Evolutionary conservation across 768 basidiomycete species (phyloP).

Genomic region (Suillus sp.): DNA sequence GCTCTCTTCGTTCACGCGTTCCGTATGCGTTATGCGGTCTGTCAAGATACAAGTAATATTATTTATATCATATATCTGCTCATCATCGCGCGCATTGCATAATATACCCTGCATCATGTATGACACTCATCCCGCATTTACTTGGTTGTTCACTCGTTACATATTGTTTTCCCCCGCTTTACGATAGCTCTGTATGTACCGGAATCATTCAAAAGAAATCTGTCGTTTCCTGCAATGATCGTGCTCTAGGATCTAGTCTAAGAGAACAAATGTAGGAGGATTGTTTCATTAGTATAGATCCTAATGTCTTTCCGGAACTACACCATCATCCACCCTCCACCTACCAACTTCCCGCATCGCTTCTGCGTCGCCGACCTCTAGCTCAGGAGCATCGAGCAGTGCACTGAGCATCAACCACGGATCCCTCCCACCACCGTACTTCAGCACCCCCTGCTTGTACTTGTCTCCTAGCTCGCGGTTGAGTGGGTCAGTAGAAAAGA

Average conservation of each 20-base stretch:
- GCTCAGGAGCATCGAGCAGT: slow-evolving; percentile 61
- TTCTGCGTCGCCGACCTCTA: slow-evolving; percentile 71
- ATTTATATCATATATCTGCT: slow-evolving; percentile 16
- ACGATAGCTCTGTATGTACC: background rate
- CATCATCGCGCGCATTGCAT: slow-evolving; percentile 6
- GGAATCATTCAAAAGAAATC: background rate
- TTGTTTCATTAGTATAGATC: background rate
- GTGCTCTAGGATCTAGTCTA: background rate
- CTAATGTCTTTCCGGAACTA: slow-evolving; percentile 62
- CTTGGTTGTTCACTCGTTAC: background rate
- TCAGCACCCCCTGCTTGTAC: slow-evolving; percentile 75
- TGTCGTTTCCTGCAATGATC: background rate
- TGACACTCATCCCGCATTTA: background rate
- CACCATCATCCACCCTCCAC: slow-evolving; percentile 84
- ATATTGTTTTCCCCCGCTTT: background rate
- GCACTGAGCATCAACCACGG: slow-evolving; percentile 91
- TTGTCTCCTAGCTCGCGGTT: slow-evolving; percentile 76
- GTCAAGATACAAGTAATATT: slow-evolving; percentile 19
- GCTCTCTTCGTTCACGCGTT: too few relatives aligned
- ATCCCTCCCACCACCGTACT: slow-evolving; percentile 86
- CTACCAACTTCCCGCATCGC: slow-evolving; percentile 90
- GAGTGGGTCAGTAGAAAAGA: slow-evolving; percentile 73
- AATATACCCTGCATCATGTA: slow-evolving; percentile 1
- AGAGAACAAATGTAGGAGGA: background rate
- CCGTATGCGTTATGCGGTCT: background rate